A percentile compares a stretch with the other conserved stretches of the same genome.
phyloP scores from a whole-genome alignment of 139 green algal genomes.

The Coelastrella sp. region DNA sequence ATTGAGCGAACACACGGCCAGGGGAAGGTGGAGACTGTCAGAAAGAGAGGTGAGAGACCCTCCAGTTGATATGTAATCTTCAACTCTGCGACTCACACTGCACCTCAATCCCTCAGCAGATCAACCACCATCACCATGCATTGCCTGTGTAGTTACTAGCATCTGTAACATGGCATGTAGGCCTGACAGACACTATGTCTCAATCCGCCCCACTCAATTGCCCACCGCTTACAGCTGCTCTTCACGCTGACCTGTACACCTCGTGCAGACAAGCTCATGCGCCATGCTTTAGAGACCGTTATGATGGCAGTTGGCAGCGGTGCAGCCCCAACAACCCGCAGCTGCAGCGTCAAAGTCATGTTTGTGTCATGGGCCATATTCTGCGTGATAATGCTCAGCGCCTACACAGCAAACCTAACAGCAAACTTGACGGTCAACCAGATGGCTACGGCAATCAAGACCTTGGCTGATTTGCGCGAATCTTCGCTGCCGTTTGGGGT shows the following conservation, averaged over 20 bases:
- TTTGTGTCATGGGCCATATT: conserved; percentile 44
- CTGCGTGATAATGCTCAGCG: conserved; percentile 46
- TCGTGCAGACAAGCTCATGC: conserved; percentile 35
- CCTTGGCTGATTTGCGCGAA: neutral
- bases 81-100: no score
- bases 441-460: neutral
- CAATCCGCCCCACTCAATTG: no score
- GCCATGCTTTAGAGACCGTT: conserved; percentile 3
- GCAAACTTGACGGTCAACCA: conserved; percentile 41
- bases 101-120: no score
- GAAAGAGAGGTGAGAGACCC: neutral
- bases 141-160: no score
- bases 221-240: neutral
- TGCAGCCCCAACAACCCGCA: neutral
- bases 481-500: neutral
- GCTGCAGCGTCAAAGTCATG: conserved; percentile 21
- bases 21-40: neutral
- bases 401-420: conserved; percentile 54
- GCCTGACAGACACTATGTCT: no score
- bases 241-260: neutral
- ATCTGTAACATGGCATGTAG: no score
- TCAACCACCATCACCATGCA: no score
- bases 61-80: no score
- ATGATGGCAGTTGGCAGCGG: conserved; percentile 29
- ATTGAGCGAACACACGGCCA: neutral